A percentile compares a stretch with the other conserved stretches of the same genome.
These are phyloP conservation scores for Fagopyrum homotropicum DNA, from an alignment of 148 eudicot genomes.

Conservation along the genomic window DNA sequence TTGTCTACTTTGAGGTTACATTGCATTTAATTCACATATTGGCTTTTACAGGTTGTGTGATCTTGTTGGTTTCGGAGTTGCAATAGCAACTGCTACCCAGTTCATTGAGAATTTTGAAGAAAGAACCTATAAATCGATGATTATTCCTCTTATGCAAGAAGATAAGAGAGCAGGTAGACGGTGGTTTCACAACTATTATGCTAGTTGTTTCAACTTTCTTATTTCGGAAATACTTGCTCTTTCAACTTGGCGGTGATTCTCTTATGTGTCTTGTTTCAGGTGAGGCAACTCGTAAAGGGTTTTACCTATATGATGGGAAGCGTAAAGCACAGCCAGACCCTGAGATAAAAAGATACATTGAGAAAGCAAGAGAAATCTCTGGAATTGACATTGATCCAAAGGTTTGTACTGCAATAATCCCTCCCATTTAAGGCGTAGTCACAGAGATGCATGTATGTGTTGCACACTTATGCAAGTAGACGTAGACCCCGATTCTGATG, in stretches of 20 bases:
- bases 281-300: conserved; percentile 87
- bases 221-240: neutral
- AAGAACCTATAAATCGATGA: conserved; percentile 76
- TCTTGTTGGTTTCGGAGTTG: conserved; percentile 95
- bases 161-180: conserved; percentile 85
- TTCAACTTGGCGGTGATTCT: conserved; percentile 5
- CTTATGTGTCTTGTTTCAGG: conserved; percentile 37
- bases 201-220: too few relatives aligned
- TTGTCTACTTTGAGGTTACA: neutral
- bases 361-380: conserved; percentile 81
- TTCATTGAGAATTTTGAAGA: conserved; percentile 73
- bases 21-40: neutral
- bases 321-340: conserved; percentile 92
- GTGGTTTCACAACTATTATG: neutral
- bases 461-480: neutral
- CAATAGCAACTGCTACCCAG: conserved; percentile 66
- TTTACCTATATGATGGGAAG: conserved; percentile 63
- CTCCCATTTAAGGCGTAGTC: neutral
- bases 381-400: conserved; percentile 66
- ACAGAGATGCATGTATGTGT: neutral
- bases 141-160: conserved; percentile 88
- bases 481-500: neutral
- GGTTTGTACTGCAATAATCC: conserved; percentile 29
- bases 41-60: conserved; percentile 60
- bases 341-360: conserved; percentile 60